Evolutionary conservation across 192 early-diverging fungal species (phyloP).

Genomic region (Entomortierella parvispora): DNA sequence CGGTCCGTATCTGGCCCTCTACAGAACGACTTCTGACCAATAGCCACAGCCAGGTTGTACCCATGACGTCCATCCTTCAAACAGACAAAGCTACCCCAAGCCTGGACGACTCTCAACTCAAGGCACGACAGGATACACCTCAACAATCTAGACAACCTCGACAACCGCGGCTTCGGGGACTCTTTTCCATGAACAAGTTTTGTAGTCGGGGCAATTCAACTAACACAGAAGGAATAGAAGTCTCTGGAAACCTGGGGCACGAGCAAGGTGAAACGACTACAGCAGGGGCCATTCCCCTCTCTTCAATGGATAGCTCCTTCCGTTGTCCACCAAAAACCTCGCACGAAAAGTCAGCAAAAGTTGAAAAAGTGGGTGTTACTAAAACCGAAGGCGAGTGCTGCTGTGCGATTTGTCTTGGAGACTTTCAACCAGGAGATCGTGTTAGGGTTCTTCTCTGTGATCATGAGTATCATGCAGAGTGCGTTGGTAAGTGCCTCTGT

Average conservation of each 20-base stretch:
- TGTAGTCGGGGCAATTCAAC: too few relatives aligned
- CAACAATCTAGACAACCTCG: too few relatives aligned
- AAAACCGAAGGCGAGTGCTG: not conserved
- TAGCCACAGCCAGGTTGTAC: not conserved
- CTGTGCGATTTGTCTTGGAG: constrained; percentile 32
- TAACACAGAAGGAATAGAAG: too few relatives aligned
- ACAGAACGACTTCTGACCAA: constrained; percentile 6
- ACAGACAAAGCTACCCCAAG: not conserved
- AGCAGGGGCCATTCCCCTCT: not conserved
- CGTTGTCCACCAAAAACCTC: too few relatives aligned
- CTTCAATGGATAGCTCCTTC: too few relatives aligned
- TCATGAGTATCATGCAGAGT: constrained; percentile 43
- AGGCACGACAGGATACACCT: too few relatives aligned
- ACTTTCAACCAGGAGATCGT: constrained; percentile 18
- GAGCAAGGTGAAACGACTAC: not conserved
- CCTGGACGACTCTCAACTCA: too few relatives aligned
- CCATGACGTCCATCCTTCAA: not conserved
- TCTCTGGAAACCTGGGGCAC: too few relatives aligned
- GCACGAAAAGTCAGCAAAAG: not conserved
- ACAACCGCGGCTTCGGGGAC: too few relatives aligned
- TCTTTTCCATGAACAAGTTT: too few relatives aligned
- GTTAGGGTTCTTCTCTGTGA: constrained; percentile 25
- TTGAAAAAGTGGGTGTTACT: not conserved
- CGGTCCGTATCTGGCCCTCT: constrained; percentile 21
- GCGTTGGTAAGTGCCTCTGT: constrained; percentile 13